Conservation (phyloP, 352 stramenopile genomes). For the Globisporangium alternatum region DNA sequence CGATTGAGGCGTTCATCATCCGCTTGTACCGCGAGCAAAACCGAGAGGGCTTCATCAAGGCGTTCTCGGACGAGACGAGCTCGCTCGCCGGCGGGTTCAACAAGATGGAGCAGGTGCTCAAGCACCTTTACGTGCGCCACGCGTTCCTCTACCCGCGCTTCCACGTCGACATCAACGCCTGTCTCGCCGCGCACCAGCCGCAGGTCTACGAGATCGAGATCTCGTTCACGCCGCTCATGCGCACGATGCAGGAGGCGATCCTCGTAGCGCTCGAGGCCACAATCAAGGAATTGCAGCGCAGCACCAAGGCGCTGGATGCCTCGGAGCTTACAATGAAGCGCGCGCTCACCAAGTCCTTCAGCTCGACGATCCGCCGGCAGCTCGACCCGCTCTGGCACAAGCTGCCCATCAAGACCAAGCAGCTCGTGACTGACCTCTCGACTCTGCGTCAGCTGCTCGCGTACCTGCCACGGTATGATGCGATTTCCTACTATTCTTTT, state of each 20-base stretch:
- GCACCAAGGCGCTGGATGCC: slow-evolving; percentile 76
- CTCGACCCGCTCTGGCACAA: slow-evolving; percentile 98
- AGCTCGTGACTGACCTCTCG: slow-evolving; percentile 86
- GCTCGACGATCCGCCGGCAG: slow-evolving; percentile 74
- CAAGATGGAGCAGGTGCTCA: slow-evolving; percentile 94
- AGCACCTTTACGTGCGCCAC: slow-evolving; percentile 91
- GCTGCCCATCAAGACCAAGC: slow-evolving; percentile 90
- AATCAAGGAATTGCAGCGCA: slow-evolving; percentile 92
- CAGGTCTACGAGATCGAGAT: slow-evolving; percentile 95
- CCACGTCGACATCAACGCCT: slow-evolving; percentile 87
- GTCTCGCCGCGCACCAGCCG: slow-evolving; percentile 84
- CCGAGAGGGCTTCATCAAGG: slow-evolving; percentile 94
- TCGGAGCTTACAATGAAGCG: slow-evolving; percentile 92
- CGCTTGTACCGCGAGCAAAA: slow-evolving; percentile 91
- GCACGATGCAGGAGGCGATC: slow-evolving; percentile 93
- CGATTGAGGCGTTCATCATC: slow-evolving; percentile 97
- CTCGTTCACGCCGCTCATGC: slow-evolving; percentile 88
- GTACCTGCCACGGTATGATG: slow-evolving; percentile 95
- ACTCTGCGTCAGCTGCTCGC: slow-evolving; percentile 86
- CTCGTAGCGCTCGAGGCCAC: slow-evolving; percentile 92
- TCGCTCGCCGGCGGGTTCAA: slow-evolving; percentile 92
- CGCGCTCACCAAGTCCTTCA: slow-evolving; percentile 86
- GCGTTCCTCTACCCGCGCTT: slow-evolving; percentile 96
- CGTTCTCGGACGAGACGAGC: slow-evolving; percentile 93
- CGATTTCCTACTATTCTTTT: slow-evolving; percentile 95